Evolutionary conservation across 2,329 filamentous ascomycete species (phyloP).

Genomic region (Alternaria sp.): DNA sequence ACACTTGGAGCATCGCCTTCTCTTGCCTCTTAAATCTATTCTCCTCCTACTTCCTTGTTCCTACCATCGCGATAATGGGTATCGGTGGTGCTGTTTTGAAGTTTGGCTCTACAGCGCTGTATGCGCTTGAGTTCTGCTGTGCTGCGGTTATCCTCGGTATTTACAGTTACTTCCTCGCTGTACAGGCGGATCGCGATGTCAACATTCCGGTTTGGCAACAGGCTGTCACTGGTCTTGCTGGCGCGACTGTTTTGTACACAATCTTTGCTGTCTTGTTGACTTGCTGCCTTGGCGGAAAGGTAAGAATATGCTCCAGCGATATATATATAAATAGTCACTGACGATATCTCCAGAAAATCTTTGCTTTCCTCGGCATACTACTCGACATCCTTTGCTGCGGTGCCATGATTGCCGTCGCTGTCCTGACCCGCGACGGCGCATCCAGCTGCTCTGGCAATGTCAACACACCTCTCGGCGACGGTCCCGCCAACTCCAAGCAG

Average conservation of each 20-base stretch:
- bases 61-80: slow-evolving; percentile 59
- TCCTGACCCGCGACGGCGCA: slow-evolving; percentile 74
- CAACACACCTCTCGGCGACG: slow-evolving; percentile 76
- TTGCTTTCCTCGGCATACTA: slow-evolving; percentile 75
- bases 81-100: slow-evolving; percentile 71
- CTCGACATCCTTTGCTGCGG: slow-evolving; percentile 80
- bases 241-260: slow-evolving; percentile 77
- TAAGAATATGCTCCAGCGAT: slow-evolving; percentile 36
- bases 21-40: neutral
- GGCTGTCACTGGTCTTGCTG: slow-evolving; percentile 76
- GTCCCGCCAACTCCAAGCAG: slow-evolving; percentile 61
- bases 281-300: slow-evolving; percentile 78
- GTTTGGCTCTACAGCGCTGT: slow-evolving; percentile 73
- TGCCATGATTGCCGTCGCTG: slow-evolving; percentile 82
- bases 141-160: slow-evolving; percentile 77
- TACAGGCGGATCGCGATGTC: slow-evolving; percentile 70
- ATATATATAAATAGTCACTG: neutral
- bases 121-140: slow-evolving; percentile 76
- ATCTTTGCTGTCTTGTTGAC: slow-evolving; percentile 76
- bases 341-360: slow-evolving; percentile 55
- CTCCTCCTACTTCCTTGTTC: neutral
- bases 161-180: slow-evolving; percentile 82
- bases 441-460: slow-evolving; percentile 68
- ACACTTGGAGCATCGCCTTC: neutral
- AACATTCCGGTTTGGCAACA: slow-evolving; percentile 70